Evolutionary conservation across 257 asterid genomes (phyloP).

Genomic region (Coffea eugenioides): DNA sequence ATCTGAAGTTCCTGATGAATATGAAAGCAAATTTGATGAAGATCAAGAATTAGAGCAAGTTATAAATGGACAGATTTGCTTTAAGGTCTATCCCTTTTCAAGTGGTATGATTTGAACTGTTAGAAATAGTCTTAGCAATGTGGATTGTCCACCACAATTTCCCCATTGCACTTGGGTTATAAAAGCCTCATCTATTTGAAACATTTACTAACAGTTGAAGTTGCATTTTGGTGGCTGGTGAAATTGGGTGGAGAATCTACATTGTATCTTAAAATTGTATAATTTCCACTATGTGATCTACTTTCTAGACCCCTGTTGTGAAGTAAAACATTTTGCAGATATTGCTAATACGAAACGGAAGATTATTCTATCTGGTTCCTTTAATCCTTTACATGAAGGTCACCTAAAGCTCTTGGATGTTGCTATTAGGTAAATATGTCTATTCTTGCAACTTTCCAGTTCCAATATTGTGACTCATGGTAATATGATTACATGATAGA

Average conservation of each 20-base stretch:
- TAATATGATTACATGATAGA: background rate
- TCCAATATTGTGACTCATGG: background rate
- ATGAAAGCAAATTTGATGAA: slow-evolving; percentile 59
- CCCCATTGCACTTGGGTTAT: background rate
- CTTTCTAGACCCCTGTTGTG: slow-evolving; percentile 23
- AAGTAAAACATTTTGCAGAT: slow-evolving; percentile 59
- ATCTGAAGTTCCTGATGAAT: slow-evolving; percentile 69
- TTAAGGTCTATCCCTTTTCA: slow-evolving; percentile 83
- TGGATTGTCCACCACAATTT: background rate
- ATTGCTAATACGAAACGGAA: slow-evolving; percentile 52
- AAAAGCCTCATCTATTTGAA: background rate
- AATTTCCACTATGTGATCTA: background rate
- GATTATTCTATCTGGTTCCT: slow-evolving; percentile 85
- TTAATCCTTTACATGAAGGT: slow-evolving; percentile 94
- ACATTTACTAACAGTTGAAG: background rate
- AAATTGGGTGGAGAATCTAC: background rate
- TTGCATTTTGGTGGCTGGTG: background rate
- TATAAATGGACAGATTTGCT: slow-evolving; percentile 74
- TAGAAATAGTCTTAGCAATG: slow-evolving; percentile 2
- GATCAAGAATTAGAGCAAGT: slow-evolving; percentile 85
- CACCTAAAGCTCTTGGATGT: slow-evolving; percentile 92
- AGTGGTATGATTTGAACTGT: slow-evolving; percentile 54
- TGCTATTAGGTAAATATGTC: slow-evolving; percentile 59
- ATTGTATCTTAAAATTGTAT: background rate
- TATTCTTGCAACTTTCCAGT: slow-evolving; percentile 15